phyloP scores from a whole-genome alignment of 2,329 filamentous ascomycete species.

The Lachnellula suecica region DNA sequence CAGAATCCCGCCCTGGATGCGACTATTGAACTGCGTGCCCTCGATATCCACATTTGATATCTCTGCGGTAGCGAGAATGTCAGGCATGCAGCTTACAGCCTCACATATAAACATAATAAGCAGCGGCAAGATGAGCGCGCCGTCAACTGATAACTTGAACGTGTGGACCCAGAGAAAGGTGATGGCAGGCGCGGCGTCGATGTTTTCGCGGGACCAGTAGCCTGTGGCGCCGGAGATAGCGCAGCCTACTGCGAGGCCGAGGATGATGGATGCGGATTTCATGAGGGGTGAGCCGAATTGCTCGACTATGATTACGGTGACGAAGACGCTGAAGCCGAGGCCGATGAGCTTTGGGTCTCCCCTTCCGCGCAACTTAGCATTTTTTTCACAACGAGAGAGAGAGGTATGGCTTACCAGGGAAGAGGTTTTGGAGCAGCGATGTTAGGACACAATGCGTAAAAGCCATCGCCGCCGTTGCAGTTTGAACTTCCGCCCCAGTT shows the following conservation, averaged over 20 bases:
- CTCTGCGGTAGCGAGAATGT: slow-evolving; percentile 60
- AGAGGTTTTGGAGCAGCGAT: slow-evolving; percentile 59
- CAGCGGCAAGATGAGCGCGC: slow-evolving; percentile 63
- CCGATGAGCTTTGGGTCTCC: slow-evolving; percentile 67
- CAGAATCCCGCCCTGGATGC: slow-evolving; percentile 67
- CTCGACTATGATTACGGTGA: slow-evolving; percentile 67
- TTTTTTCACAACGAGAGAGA: not conserved
- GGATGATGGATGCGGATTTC: slow-evolving; percentile 65
- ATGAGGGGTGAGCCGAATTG: slow-evolving; percentile 70
- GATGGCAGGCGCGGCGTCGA: slow-evolving; percentile 58
- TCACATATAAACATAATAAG: slow-evolving; percentile 68
- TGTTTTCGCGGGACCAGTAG: slow-evolving; percentile 60
- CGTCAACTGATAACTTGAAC: slow-evolving; percentile 64
- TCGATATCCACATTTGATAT: slow-evolving; percentile 52
- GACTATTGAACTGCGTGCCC: slow-evolving; percentile 62
- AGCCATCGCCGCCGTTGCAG: slow-evolving; percentile 45
- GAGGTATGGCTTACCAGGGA: slow-evolving; percentile 39
- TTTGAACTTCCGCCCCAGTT: slow-evolving; percentile 69
- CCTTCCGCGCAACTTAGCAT: too few relatives aligned
- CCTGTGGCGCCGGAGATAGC: slow-evolving; percentile 65
- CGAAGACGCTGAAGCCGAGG: slow-evolving; percentile 65
- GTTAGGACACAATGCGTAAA: slow-evolving; percentile 56
- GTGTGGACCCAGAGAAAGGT: slow-evolving; percentile 73
- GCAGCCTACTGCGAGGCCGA: slow-evolving; percentile 64
- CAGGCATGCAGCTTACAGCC: slow-evolving; percentile 56